A percentile compares a stretch with the other conserved stretches of the same genome.
Conservation (phyloP, 495 filamentous ascomycete genomes). For the Coniosporium apollinis region DNA sequence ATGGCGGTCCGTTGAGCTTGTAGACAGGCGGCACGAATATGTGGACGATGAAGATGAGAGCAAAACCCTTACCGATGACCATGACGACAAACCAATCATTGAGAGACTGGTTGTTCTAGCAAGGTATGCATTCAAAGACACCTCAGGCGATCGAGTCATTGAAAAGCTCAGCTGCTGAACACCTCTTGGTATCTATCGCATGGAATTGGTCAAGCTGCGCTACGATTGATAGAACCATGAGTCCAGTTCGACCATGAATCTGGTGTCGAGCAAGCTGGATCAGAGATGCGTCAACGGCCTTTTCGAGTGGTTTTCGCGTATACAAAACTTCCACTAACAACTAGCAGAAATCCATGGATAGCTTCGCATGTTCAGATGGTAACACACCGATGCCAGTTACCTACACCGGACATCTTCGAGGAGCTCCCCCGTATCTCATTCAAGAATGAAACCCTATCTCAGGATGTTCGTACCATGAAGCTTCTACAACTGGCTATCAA, state of each 20-base stretch:
- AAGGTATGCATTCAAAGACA: no score
- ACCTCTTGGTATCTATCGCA: no score
- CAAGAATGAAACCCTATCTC: slow-evolving; percentile 12
- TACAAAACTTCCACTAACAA: no score
- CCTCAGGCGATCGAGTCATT: no score
- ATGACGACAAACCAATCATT: slow-evolving; percentile 21
- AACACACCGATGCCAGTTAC: slow-evolving; percentile 19
- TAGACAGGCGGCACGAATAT: slow-evolving; percentile 11
- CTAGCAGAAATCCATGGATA: slow-evolving; percentile 12
- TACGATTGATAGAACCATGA: not conserved
- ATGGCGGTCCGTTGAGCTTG: slow-evolving; percentile 15
- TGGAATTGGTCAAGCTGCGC: no score
- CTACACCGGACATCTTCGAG: slow-evolving; percentile 17
- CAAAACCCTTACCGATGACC: slow-evolving; percentile 10
- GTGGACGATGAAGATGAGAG: slow-evolving; percentile 1
- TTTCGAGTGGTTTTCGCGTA: no score
- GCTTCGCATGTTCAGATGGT: slow-evolving; percentile 15
- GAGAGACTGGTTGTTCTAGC: slow-evolving; percentile 15
- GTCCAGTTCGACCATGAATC: not conserved
- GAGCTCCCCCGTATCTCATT: slow-evolving; percentile 17
- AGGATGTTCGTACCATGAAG: slow-evolving; percentile 10
- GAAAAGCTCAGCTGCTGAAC: no score
- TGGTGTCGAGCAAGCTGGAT: no score
- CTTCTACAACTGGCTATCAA: slow-evolving; percentile 14
- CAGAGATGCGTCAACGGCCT: no score